Percentiles rank a stretch among this genome's conserved stretches.
Evolutionary conservation across 2,329 filamentous ascomycete genomes (phyloP).

Genomic region (Alternaria hordeiaustralica): DNA sequence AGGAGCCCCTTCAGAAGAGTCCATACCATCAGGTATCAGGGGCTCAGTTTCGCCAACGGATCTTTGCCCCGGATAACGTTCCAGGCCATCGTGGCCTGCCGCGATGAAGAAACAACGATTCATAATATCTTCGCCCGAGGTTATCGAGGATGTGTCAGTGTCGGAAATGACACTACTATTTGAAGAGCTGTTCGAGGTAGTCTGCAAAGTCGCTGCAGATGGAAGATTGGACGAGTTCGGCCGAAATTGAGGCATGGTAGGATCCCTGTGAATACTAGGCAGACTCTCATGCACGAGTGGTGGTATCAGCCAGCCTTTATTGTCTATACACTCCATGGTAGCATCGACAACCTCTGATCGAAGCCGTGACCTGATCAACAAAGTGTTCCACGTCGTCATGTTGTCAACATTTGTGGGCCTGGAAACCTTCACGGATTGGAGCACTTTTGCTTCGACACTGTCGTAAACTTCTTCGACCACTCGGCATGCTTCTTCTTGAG

Average conservation of each 20-base stretch:
- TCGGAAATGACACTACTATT: constrained; percentile 2
- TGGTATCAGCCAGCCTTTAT: constrained; percentile 25
- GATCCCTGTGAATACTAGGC: constrained; percentile 53
- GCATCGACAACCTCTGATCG: constrained; percentile 25
- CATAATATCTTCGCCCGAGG: neutral
- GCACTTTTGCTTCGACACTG: constrained; percentile 23
- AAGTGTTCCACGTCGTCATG: constrained; percentile 31
- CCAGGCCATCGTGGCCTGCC: neutral
- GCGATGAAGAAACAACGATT: constrained; percentile 2
- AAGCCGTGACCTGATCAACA: constrained; percentile 31
- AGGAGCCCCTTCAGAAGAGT: neutral
- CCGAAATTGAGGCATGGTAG: constrained; percentile 72
- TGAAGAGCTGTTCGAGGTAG: constrained; percentile 1
- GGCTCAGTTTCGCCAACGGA: neutral
- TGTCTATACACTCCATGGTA: constrained; percentile 16
- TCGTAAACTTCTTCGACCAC: constrained; percentile 18
- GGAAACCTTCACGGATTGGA: constrained; percentile 14
- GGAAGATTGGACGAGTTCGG: constrained; percentile 56
- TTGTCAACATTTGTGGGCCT: constrained; percentile 17
- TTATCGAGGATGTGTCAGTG: constrained; percentile 5
- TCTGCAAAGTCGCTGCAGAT: neutral
- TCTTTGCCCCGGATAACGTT: constrained; percentile 1
- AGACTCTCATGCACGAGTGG: neutral
- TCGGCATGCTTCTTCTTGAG: constrained; percentile 4
- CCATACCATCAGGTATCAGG: neutral